A percentile compares a stretch with the other conserved stretches of the same genome.
phyloP scores from a whole-genome alignment of 441 rosid genomes.

The Gossypium aridum region DNA sequence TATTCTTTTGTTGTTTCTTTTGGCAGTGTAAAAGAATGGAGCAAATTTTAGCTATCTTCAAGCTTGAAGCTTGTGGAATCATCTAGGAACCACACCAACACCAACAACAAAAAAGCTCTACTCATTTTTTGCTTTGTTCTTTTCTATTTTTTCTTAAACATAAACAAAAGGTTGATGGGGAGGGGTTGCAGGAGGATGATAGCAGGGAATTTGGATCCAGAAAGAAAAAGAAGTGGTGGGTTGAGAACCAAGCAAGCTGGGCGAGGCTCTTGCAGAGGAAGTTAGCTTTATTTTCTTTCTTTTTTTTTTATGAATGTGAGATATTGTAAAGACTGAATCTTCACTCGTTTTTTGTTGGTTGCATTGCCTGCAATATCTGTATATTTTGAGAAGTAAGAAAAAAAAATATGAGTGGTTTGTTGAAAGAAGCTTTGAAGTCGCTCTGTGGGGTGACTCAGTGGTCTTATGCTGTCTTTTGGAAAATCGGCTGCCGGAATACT shows the following conservation, averaged over 20 bases:
- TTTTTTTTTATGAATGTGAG: neutral
- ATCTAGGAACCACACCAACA: slow-evolving; percentile 26
- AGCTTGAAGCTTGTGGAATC: slow-evolving; percentile 75
- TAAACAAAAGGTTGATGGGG: slow-evolving; percentile 4
- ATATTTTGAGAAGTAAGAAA: neutral
- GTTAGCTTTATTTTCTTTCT: slow-evolving; percentile 38
- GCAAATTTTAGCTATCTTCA: slow-evolving; percentile 53
- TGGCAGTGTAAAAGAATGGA: slow-evolving; percentile 34
- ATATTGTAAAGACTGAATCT: neutral
- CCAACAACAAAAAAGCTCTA: too few relatives aligned
- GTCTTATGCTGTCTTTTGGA: slow-evolving; percentile 95
- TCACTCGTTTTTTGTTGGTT: slow-evolving; percentile 11
- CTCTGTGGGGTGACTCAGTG: slow-evolving; percentile 67
- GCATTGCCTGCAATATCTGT: slow-evolving; percentile 13
- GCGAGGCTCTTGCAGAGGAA: slow-evolving; percentile 96
- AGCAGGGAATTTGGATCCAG: slow-evolving; percentile 82
- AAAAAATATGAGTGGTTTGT: slow-evolving; percentile 39
- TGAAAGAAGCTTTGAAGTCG: slow-evolving; percentile 70
- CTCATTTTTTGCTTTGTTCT: neutral
- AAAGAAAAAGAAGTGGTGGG: slow-evolving; percentile 85
- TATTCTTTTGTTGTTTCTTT: neutral
- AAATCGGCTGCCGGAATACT: slow-evolving; percentile 78
- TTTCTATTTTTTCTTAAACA: neutral
- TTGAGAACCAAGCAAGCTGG: slow-evolving; percentile 97
- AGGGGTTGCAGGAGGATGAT: slow-evolving; percentile 60